phyloP scores from a whole-genome alignment of 257 asterid genomes.

The Nicotiana paniculata region DNA sequence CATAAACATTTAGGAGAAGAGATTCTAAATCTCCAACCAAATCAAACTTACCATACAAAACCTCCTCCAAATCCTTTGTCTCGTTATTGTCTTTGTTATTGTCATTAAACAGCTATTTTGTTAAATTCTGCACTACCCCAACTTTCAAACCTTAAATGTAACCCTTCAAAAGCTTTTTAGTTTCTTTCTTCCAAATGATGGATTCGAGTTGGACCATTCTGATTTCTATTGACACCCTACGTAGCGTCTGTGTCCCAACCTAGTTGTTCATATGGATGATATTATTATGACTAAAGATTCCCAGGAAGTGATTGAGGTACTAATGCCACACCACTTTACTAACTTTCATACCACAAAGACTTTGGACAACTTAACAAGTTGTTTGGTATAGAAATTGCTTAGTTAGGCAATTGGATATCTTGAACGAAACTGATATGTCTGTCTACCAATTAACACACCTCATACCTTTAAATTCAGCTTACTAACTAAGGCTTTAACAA shows the following conservation, averaged over 20 bases:
- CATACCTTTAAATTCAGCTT: not conserved
- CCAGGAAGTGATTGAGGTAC: not conserved
- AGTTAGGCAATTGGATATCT: not conserved
- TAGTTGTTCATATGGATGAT: not conserved
- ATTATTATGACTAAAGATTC: too few species aligned
- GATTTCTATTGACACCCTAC: not conserved
- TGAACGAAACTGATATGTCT: not conserved
- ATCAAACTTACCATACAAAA: not conserved
- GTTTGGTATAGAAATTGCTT: not conserved
- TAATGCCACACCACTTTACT: not conserved
- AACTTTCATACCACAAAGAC: not conserved
- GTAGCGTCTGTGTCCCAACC: not conserved
- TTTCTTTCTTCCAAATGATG: not conserved
- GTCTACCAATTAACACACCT: not conserved
- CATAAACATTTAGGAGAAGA: not conserved
- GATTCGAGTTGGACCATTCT: not conserved
- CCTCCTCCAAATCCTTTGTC: not conserved
- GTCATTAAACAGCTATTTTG: not conserved
- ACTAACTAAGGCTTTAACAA: not conserved
- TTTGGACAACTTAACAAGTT: not conserved
- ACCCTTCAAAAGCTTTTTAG: not conserved
- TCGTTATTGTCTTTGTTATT: not conserved
- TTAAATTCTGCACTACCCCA: not conserved
- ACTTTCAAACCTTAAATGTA: not conserved
- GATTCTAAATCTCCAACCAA: not conserved